Base-by-base conservation (phyloP, 2,329 filamentous ascomycete species). In the Didymella pinodella region DNA sequence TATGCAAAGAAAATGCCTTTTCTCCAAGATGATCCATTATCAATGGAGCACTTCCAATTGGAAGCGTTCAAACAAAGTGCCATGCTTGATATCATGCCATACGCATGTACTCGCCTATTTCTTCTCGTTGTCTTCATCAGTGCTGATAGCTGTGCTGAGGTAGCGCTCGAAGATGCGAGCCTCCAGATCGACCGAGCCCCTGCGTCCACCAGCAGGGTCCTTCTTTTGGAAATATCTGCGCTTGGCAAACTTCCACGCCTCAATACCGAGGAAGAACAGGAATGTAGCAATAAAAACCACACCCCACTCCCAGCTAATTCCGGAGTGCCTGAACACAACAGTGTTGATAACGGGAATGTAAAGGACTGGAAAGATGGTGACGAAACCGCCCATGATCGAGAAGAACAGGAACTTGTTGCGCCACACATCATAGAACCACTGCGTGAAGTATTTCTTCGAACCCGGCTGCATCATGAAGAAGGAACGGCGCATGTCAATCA, bases 391-490 rank as follows among this genome's bases (percentile, higher is more conserved):
- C 48, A 81, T 69, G 56, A 82, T 75, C n/a, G 78, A 71, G 63
- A 73, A 80, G 73, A 82, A 82, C 25, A 82, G 69, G 78, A 92
- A 90, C 75, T 87, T 81, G 81, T 92, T 92, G 64, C 85, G 80
- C 88, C 88, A 90, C 54, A 91, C 82, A 66, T 90, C 87, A 63
- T 81, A 72, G 67, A 86, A 83, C 88, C 88, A 91, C 66, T 90
- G 86, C 3, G 72, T 75, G 59, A 75, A 73, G 65, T 87, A 86
- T 57, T 78, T 80, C 66, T 84, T 86, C 26, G 83, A 85, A 18
- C 81, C 80, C 0, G 88, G 86, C 69, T 90, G 85, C 86, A 91
- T 90, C 68, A 84, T 83, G 83, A 92, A 92, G 80, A 92, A 90
- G 7, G 85, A 88, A 50, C 88, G 85, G 32, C 90, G 87, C 78